Percentiles rank a stretch among this genome's conserved stretches.
These are phyloP conservation scores for Umbellularia californica DNA, from an alignment of 164 flowering plant species.

Conservation along the genomic window DNA sequence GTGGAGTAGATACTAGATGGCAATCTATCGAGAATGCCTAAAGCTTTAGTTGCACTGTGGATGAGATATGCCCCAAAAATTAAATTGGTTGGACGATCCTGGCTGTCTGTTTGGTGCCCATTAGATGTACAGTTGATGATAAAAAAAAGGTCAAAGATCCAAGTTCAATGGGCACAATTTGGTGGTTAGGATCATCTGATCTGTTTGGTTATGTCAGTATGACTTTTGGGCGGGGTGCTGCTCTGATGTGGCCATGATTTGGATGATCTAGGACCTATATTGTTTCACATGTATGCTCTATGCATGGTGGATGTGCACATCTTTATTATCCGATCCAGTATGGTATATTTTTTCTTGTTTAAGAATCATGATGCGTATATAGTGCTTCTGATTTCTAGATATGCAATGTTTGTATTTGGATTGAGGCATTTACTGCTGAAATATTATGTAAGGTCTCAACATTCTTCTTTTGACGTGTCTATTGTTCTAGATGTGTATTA, in stretches of 20 bases:
- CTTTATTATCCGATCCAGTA: neutral
- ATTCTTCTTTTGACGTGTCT: slow-evolving; percentile 1
- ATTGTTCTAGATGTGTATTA: slow-evolving; percentile 66
- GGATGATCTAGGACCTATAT: neutral
- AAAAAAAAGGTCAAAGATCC: neutral
- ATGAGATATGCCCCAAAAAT: neutral
- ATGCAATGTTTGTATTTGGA: neutral
- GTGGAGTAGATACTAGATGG: too few species aligned
- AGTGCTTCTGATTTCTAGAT: neutral
- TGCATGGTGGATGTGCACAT: neutral
- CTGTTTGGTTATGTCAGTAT: neutral
- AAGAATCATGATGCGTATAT: neutral
- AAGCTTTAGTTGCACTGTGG: neutral
- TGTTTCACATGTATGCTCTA: neutral
- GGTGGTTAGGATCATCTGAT: too few species aligned
- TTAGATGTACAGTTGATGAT: neutral
- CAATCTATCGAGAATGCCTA: neutral
- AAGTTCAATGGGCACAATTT: neutral
- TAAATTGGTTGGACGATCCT: neutral
- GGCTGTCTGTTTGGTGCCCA: neutral
- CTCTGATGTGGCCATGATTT: neutral
- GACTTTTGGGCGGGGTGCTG: neutral
- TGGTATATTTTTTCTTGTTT: neutral
- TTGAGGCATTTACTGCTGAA: neutral
- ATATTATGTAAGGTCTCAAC: neutral